Conservation (phyloP, 208 protist species). For the Crithidia expoeki region DNA sequence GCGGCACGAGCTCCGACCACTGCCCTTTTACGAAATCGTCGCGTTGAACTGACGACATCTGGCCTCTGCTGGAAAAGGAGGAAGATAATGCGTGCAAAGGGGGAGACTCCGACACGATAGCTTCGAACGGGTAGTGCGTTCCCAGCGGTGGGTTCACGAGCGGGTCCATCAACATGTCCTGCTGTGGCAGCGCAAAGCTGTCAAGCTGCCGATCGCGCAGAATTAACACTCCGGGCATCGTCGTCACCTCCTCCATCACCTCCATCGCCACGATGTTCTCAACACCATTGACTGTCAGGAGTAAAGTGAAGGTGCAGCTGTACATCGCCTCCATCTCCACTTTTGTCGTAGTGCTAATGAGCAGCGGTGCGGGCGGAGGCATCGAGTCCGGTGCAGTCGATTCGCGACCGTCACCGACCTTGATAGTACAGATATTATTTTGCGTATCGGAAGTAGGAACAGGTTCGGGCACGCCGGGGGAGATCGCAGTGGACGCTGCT, state of each 20-base stretch:
- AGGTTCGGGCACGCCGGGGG: too few relatives aligned
- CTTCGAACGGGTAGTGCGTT: slow-evolving; percentile 22
- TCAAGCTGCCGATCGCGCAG: slow-evolving; percentile 54
- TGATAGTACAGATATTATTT: too few relatives aligned
- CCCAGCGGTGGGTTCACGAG: slow-evolving; percentile 33
- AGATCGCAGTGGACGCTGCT: neutral
- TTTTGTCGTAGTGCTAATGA: slow-evolving; percentile 30
- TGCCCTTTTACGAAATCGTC: neutral
- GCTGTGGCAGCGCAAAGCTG: slow-evolving; percentile 40
- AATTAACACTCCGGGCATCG: slow-evolving; percentile 79
- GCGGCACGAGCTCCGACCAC: slow-evolving; percentile 37
- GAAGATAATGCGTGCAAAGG: neutral
- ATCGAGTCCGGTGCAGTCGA: too few relatives aligned
- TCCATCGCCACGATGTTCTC: slow-evolving; percentile 60
- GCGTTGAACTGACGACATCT: neutral
- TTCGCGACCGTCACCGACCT: too few relatives aligned
- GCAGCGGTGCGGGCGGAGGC: slow-evolving; percentile 3
- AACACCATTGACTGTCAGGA: slow-evolving; percentile 47
- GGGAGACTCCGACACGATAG: slow-evolving; percentile 1
- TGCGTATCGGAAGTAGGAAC: too few relatives aligned
- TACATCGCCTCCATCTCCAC: slow-evolving; percentile 43
- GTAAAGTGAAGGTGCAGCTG: slow-evolving; percentile 39
- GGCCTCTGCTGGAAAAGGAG: neutral
- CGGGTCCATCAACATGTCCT: slow-evolving; percentile 38
- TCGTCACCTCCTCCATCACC: slow-evolving; percentile 41